Percentiles rank a stretch among this genome's conserved stretches.
Conservation (phyloP, 1,284 basidiomycete genomes). For the Ceratobasidium sp. region DNA sequence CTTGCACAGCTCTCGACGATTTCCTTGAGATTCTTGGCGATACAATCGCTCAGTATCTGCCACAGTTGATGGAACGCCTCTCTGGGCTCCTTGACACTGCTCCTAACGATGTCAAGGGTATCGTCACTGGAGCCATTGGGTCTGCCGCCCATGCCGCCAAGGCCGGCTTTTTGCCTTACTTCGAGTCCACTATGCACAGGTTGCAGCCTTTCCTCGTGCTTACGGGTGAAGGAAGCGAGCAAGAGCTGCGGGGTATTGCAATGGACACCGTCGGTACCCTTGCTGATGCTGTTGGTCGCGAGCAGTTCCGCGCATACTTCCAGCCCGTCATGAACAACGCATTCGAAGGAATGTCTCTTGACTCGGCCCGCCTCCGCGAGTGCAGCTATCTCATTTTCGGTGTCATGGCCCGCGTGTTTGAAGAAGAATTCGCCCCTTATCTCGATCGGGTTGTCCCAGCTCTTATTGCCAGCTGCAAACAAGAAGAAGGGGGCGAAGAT, state of each 20-base stretch:
- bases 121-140: conserved; percentile 97
- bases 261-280: conserved; percentile 99
- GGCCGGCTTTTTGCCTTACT: conserved; percentile 91
- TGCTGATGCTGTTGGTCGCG: conserved; percentile 94
- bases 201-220: conserved; percentile 87
- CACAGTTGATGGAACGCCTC: conserved; percentile 94
- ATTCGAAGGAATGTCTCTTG: conserved; percentile 87
- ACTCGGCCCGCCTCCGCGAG: conserved; percentile 85
- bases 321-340: conserved; percentile 94
- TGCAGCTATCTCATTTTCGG: conserved; percentile 99
- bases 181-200: conserved; percentile 88
- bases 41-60: conserved; percentile 84
- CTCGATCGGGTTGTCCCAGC: conserved; percentile 86
- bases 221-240: conserved; percentile 83
- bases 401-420: conserved; percentile 95
- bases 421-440: conserved; percentile 90
- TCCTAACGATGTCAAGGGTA: conserved; percentile 85
- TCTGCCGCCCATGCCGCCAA: conserved; percentile 98
- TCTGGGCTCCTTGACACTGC: conserved; percentile 86
- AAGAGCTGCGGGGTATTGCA: conserved; percentile 94
- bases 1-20: conserved; percentile 95
- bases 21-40: conserved; percentile 95
- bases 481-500: conserved; percentile 77
- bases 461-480: conserved; percentile 83
- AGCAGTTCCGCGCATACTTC: conserved; percentile 95